A percentile compares a stretch with the other conserved stretches of the same genome.
Conservation (phyloP, 2,329 filamentous ascomycete species). For the Stenocarpella maydis region DNA sequence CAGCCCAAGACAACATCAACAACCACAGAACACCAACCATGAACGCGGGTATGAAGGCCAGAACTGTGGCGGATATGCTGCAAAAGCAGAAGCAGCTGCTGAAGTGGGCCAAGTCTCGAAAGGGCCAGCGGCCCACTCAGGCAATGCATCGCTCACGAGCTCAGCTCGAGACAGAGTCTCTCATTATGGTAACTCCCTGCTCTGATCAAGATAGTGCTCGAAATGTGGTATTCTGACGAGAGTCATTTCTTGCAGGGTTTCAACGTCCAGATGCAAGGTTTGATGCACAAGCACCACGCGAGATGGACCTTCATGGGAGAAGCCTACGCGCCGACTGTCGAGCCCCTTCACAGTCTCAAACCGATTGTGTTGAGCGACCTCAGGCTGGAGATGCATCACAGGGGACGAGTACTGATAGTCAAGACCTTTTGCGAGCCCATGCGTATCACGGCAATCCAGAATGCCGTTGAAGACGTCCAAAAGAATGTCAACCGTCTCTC, state of each 20-base stretch:
- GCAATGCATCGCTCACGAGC: slow-evolving; percentile 71
- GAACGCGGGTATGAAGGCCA: not conserved
- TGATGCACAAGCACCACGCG: not conserved
- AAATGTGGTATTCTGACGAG: not conserved
- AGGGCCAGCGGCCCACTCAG: slow-evolving; percentile 49
- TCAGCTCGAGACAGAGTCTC: slow-evolving; percentile 14
- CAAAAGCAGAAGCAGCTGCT: slow-evolving; percentile 73
- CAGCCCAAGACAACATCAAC: not conserved
- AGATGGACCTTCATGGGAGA: slow-evolving; percentile 27
- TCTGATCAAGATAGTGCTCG: not conserved
- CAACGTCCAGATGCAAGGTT: fast-evolving
- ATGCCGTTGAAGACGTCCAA: slow-evolving; percentile 77
- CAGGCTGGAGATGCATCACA: slow-evolving; percentile 35
- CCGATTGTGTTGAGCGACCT: slow-evolving; percentile 32
- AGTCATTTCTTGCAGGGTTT: not conserved
- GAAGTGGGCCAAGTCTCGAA: slow-evolving; percentile 46
- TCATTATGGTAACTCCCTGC: not conserved
- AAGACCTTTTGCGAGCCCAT: slow-evolving; percentile 27
- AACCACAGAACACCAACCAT: not conserved
- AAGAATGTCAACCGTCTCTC: slow-evolving; percentile 79
- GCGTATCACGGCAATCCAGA: slow-evolving; percentile 27
- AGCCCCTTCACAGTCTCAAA: slow-evolving; percentile 14
- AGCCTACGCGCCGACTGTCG: slow-evolving; percentile 32
- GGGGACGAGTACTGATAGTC: slow-evolving; percentile 34
- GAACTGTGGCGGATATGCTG: not conserved